Evolutionary conservation across 2,329 filamentous ascomycete genomes (phyloP), one percentile per base, ranked within the genome.

Genomic region (Diaporthe ampelina): DNA sequence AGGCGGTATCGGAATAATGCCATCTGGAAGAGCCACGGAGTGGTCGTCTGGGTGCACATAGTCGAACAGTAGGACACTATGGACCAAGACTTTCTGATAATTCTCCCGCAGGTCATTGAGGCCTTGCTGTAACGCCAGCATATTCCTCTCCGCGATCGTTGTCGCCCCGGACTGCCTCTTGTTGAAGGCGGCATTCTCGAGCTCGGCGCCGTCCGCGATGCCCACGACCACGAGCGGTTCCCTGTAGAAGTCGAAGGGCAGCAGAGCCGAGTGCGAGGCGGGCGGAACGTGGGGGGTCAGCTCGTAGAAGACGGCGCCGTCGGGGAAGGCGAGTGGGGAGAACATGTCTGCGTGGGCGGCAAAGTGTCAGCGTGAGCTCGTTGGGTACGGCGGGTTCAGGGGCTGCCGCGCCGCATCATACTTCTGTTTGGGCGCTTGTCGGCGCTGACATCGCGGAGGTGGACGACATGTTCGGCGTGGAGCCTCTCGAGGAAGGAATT

Each of bases 211-310:
- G 83, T 98, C 96, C 21, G 94, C 94, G 74, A 98, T 88, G 4
- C 94, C 96, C 76, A 99, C 90, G 35, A 98, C 88, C 69, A 94
- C 91, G 71, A 98, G 87, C 11, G 95, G 93, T 82, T 97, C 94
- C 78, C 95, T 91, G 82, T 94, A 97, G 57, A 96, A 87, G 82
- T 99, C 97, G 86, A 98, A 98, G 0, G 97, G 95, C 50, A 93
- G 93, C 54, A 97, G 85, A 26, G 94, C 90, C 57, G 94, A 87
- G 81, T 97, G 94, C 43, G 94, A 94, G 43, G 92, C 89, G n/a
- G 94, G 92, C 32, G 95, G 93, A 72, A 93, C 87, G 79, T 95
- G 93, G 75, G 94, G 95, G 74, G 94, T 92, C 76, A 98, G 89
- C 82, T 98, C 94, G 88, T 97, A 98, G 79, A 98, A 89, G 76